Conservation (phyloP, 148 eudicot genomes). For the Fagopyrum homotropicum region DNA sequence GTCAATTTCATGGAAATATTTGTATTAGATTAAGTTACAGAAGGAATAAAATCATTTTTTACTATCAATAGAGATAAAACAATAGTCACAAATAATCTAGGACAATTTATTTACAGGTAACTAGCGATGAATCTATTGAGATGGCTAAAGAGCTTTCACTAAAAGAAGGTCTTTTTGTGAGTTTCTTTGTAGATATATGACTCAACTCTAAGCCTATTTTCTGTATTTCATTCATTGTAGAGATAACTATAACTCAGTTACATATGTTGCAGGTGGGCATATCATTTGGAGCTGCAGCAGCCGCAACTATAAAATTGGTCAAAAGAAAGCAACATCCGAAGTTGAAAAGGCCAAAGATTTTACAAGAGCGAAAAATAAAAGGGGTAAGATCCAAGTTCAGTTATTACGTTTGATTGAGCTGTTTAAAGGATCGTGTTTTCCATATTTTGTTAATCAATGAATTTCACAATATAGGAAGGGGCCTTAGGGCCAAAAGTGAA, state of each 20-base stretch:
- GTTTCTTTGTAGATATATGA: not conserved
- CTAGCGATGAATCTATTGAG: constrained; percentile 24
- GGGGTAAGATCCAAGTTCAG: constrained; percentile 35
- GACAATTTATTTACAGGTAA: constrained; percentile 6
- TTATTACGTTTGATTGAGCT: not conserved
- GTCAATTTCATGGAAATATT: too few relatives aligned
- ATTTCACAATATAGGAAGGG: too few relatives aligned
- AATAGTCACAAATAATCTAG: too few relatives aligned
- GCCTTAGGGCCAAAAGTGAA: too few relatives aligned
- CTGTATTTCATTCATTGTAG: not conserved
- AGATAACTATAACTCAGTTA: not conserved
- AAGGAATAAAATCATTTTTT: too few relatives aligned
- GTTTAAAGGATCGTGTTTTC: not conserved
- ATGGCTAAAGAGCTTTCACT: constrained; percentile 33
- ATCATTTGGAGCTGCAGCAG: constrained; percentile 81
- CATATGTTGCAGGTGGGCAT: constrained; percentile 48
- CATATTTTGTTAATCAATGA: too few relatives aligned
- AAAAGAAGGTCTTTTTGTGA: constrained; percentile 50
- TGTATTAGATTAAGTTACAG: too few relatives aligned
- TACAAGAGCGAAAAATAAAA: constrained; percentile 68
- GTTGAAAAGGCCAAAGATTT: constrained; percentile 69
- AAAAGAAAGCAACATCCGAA: constrained; percentile 70
- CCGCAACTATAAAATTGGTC: constrained; percentile 57
- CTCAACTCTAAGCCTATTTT: not conserved
- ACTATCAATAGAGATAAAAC: too few relatives aligned